Conservation (phyloP, 768 basidiomycete species). For the Pisolithus marmoratus region DNA sequence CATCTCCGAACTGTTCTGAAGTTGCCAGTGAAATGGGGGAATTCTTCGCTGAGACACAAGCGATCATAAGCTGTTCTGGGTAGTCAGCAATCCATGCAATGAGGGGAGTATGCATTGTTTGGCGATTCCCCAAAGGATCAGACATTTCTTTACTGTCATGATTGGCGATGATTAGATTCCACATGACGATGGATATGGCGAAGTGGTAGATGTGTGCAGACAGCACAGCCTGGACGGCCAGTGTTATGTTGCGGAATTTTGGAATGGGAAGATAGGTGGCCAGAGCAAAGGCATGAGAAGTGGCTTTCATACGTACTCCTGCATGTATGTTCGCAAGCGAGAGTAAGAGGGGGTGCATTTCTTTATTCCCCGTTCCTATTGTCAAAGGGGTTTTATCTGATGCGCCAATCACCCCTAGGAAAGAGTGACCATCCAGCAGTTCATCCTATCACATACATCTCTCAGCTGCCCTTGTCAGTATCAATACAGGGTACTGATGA, state of each 20-base stretch:
- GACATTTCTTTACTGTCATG: conserved; percentile 22
- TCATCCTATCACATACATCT: background rate
- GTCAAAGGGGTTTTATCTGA: conserved; percentile 33
- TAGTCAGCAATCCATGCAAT: conserved; percentile 14
- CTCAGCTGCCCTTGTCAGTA: background rate
- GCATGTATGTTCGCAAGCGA: conserved; percentile 28
- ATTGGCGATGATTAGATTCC: conserved; percentile 25
- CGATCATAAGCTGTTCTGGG: conserved; percentile 13
- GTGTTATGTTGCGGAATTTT: conserved; percentile 16
- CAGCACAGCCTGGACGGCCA: conserved; percentile 22
- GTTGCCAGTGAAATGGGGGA: conserved; percentile 13
- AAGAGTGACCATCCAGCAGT: conserved; percentile 16
- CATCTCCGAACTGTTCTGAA: conserved; percentile 11
- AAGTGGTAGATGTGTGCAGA: conserved; percentile 23
- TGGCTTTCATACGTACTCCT: conserved; percentile 26
- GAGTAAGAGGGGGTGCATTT: conserved; percentile 28
- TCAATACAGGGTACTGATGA: background rate
- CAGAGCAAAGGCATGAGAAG: conserved; percentile 23
- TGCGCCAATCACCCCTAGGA: conserved; percentile 26
- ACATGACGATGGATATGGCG: conserved; percentile 24
- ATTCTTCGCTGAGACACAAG: conserved; percentile 5
- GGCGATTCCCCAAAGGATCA: conserved; percentile 10
- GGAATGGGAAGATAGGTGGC: conserved; percentile 28
- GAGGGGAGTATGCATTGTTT: conserved; percentile 9
- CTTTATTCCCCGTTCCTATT: conserved; percentile 23